A percentile compares a stretch with the other conserved stretches of the same genome.
Evolutionary conservation across 2,329 filamentous ascomycete genomes (phyloP).

Genomic region (Torrubiella hemipterigena): DNA sequence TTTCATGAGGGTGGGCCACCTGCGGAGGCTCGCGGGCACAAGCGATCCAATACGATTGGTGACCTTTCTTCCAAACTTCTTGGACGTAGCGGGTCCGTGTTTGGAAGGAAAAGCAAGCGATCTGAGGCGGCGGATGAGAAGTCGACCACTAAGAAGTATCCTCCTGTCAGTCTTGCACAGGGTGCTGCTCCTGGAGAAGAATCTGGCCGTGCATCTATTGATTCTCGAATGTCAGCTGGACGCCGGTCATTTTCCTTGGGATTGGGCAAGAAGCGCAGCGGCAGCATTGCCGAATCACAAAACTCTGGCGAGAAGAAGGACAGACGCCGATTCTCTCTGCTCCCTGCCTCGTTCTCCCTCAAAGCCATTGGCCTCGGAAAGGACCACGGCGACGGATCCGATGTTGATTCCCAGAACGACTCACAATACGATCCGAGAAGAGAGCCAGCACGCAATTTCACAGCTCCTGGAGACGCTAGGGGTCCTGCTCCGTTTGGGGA

Average conservation of each 20-base stretch:
- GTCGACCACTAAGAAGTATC: conserved; percentile 64
- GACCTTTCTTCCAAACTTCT: conserved; percentile 77
- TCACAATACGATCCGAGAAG: conserved; percentile 34
- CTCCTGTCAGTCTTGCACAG: conserved; percentile 82
- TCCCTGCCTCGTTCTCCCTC: conserved; percentile 52
- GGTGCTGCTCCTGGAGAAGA: conserved; percentile 48
- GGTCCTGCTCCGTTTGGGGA: conserved; percentile 27
- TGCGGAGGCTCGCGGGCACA: conserved; percentile 43
- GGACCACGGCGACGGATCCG: conserved; percentile 35
- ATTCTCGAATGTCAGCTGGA: conserved; percentile 43
- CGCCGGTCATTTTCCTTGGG: conserved; percentile 61
- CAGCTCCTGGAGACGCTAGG: conserved; percentile 21
- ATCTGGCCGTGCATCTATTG: conserved; percentile 49
- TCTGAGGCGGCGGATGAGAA: conserved; percentile 42
- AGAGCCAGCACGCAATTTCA: conserved; percentile 19
- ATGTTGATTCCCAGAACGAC: conserved; percentile 36
- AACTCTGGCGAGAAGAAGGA: conserved; percentile 43
- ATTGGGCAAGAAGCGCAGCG: conserved; percentile 58
- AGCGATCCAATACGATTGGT: conserved; percentile 63
- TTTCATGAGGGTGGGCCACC: conserved; percentile 41
- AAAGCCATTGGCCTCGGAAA: conserved; percentile 51
- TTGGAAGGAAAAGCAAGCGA: conserved; percentile 47
- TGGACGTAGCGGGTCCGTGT: conserved; percentile 71
- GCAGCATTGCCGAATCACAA: conserved; percentile 48
- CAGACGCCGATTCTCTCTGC: conserved; percentile 58